Base-by-base conservation (phyloP, 305 asterid species). In the Solanum hybrid region DNA sequence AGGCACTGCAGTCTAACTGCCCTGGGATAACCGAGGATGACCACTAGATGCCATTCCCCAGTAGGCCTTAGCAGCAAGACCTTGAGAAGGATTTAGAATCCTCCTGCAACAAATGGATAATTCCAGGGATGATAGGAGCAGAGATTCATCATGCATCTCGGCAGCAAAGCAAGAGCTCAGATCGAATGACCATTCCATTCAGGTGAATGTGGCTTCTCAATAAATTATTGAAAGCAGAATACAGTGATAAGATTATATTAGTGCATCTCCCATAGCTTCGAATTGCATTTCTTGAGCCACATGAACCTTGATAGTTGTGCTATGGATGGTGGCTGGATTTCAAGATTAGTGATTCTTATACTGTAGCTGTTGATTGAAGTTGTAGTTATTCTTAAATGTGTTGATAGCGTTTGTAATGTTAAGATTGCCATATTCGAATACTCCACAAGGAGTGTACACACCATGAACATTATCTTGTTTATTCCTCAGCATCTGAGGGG, bases 21-120 rank as follows among this genome's bases (percentile, higher is more conserved):
- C 98, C 97, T 22, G 98, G 99, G 39, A 90, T 95, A 86, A 91
- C 90, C 31, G 99, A 97, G 93, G 98, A 97, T 73, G 97, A 95
- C 91, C 98, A 97, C 92, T 96, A 94, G 93, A 92, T 73, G 86
- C 2, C 36, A 57, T 40, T 24, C 42, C 46, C 35, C 71, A 37
- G 24, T 36, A 64, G 29, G 74, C 87, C 20, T 84, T 36, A 84
- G 40, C 74, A 46, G 20, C 71, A 82, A 82, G 5, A 84, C 29
- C 29, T 46, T 5, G 26, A 46, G 51, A 84, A 84, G 87, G 28
- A 46, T 18, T 83, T 83, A 46, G 24, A 61, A 83, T 28, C 29
- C 8, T 46, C 71, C 74, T 29, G 11, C 64, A 83, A 83, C 74
- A 51, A 14, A 51, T 84, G 87, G 75, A 29, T 28, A 28, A 42